Conservation (phyloP, 2,329 filamentous ascomycete genomes). For the Orbilia quercus region DNA sequence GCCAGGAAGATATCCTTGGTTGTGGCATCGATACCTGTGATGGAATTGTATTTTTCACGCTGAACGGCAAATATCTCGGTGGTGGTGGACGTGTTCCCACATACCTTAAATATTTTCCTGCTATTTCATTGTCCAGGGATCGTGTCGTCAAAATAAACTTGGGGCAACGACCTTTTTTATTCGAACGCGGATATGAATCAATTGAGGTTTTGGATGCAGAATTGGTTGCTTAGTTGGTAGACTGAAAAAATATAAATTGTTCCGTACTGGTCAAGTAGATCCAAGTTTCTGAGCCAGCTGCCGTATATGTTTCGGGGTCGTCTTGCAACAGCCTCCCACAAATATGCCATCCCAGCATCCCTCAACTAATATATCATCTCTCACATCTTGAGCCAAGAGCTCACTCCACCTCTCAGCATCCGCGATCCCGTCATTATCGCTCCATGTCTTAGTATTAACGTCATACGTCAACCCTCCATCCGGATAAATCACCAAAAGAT, state of each 20-base stretch:
- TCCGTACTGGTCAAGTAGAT: neutral
- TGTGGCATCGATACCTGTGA: conserved; percentile 1
- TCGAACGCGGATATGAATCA: neutral
- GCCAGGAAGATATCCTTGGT: neutral
- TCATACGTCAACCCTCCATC: conserved; percentile 49
- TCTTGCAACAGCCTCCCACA: conserved; percentile 49
- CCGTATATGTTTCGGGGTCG: conserved; percentile 36
- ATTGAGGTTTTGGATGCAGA: neutral
- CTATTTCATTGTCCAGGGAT: neutral
- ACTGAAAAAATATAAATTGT: too few species aligned
- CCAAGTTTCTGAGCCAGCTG: neutral
- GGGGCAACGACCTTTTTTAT: neutral
- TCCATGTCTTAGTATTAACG: conserved; percentile 45
- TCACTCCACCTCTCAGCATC: conserved; percentile 39
- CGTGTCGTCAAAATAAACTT: neutral
- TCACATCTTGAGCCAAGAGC: conserved; percentile 6
- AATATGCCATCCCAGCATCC: neutral
- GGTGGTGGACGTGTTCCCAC: neutral
- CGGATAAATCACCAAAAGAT: conserved; percentile 39
- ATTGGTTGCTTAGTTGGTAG: neutral
- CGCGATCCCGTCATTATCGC: conserved; percentile 27
- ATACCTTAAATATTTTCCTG: conserved; percentile 3
- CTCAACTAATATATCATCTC: neutral
- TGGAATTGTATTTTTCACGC: conserved; percentile 1
- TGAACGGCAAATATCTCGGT: conserved; percentile 1